Evolutionary conservation across 2,329 filamentous ascomycete genomes (phyloP), one percentile per base, ranked within the genome.

Genomic region (Aspergillus sp.): DNA sequence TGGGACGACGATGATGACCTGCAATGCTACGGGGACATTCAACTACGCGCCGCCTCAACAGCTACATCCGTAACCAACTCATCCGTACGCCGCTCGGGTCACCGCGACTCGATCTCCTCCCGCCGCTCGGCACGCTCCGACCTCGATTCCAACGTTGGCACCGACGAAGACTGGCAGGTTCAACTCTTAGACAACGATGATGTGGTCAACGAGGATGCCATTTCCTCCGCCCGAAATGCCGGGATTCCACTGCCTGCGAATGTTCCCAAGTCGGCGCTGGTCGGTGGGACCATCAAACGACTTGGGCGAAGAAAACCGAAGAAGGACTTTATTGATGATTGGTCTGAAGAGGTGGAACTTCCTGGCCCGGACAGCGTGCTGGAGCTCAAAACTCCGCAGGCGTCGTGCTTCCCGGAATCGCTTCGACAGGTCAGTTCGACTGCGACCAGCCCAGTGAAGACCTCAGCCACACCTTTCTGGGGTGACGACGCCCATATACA

Each of bases 261-360:
- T 67, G 85, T 97, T 29, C 91, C 93, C 1, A 85, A 89, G 25
- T 96, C 93, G 17, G 94, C 94, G 25, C 78, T 99, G 40, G 83
- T 94, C 69, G 93, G 93, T 49, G 94, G 94, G 48, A 93, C 91
- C 9, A 97, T 97, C 67, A 96, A 95, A 76, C 82, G 92, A 61
- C 80, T 97, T 31, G 92, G 92, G 46, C 85, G 85, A 54, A 82
- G 84, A 60, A 91, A 87, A 64, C 79, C 88, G 17, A 87, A 85
- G 64, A 88, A 84, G 65, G 84, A 87, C 38, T 83, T 89, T 54
- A 85, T 89, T 58, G 88, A 91, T 62, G 89, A 93, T 68, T 93
- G 89, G 86, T 87, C 85, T 56, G 88, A 91, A 61, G 89, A 93
- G 62, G 72, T 93, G 45, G 88, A 89, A 62, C 71, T 91, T 14